Evolutionary conservation across 2,329 filamentous ascomycete genomes (phyloP), one percentile per base, ranked within the genome.

Genomic region (Xylariaceae sp.): DNA sequence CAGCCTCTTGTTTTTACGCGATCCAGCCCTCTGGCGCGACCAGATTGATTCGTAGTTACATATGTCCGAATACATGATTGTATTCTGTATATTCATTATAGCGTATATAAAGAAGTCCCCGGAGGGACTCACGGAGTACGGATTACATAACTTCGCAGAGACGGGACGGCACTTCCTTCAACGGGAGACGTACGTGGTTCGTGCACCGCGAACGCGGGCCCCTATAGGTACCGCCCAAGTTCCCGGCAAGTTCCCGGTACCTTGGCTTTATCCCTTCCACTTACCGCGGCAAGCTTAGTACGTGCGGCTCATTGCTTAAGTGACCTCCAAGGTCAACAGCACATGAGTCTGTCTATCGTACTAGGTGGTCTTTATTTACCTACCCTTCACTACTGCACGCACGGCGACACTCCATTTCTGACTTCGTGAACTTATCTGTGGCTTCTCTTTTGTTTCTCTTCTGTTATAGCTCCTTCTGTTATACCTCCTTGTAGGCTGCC

Each of bases 1-100:
- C 59, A 58, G 56, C 55, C 52, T 53, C 57, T 60, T 52, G 53
- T 60, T 63, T 64, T 65, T 64, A 61, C 58, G 44, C 63, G 57
- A 61, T 50, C 56, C 56, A 59, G 34, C 54, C 49, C 9, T 30
- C 51, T 56, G 55, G 60, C 62, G 62, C 62, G 60, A 64, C 55
- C 45, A 53, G 49, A 60, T 30, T 51, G 11, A 45, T 45, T 45
- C 41, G 41, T n/a, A 45, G 41, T 45, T 45, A 45, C 41, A 45
- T 45, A 13, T 13, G 41, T n/a, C 9, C 13, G 13, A 13, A 13
- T 45, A 45, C 11, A 45, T n/a, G 13, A 45, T 6, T 15, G 41
- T 45, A 45, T n/a, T 13, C 11, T 41, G 37, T 41, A 41, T 41
- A 41, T 9, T 41, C 37, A 41, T 13, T 41, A 41, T 41, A 41